These are phyloP conservation scores for Anthracocystis walkeri DNA, from an alignment of 1,284 basidiomycete genomes.

Conservation along the genomic window DNA sequence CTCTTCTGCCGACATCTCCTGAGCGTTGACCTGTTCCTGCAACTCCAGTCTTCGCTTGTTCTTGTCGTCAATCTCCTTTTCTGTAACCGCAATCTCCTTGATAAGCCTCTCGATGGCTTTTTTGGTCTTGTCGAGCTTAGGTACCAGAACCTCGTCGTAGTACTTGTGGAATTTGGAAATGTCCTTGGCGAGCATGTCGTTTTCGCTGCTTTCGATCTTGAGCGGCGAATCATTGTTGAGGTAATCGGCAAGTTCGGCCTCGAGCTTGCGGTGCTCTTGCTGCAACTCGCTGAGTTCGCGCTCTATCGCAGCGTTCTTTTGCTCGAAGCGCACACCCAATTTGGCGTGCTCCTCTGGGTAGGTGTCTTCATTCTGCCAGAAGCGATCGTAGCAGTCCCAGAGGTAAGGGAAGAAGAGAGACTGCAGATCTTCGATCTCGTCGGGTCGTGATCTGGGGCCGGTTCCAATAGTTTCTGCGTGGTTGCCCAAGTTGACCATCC, in stretches of 20 bases:
- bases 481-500: conserved; percentile 63
- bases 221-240: conserved; percentile 59
- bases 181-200: conserved; percentile 61
- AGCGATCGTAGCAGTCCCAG: conserved; percentile 67
- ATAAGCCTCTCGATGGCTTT: conserved; percentile 57
- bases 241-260: conserved; percentile 47
- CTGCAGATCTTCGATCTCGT: conserved; percentile 61
- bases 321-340: conserved; percentile 59
- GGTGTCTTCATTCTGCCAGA: conserved; percentile 68
- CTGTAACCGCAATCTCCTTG: conserved; percentile 44
- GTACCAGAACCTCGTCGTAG: conserved; percentile 62
- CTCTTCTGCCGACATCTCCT: conserved; percentile 65
- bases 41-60: conserved; percentile 49
- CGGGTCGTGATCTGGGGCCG: conserved; percentile 55
- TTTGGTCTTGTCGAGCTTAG: conserved; percentile 63
- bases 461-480: conserved; percentile 51
- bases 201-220: conserved; percentile 55
- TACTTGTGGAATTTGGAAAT: conserved; percentile 65
- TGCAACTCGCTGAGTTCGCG: conserved; percentile 53
- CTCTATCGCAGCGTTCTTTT: conserved; percentile 54
- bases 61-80: conserved; percentile 57
- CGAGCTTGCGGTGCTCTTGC: conserved; percentile 51
- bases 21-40: conserved; percentile 60
- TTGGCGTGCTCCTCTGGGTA: conserved; percentile 65
- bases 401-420: conserved; percentile 66